phyloP scores from a whole-genome alignment of 352 stramenopile species.

The Phytophthora pseudosyringae region DNA sequence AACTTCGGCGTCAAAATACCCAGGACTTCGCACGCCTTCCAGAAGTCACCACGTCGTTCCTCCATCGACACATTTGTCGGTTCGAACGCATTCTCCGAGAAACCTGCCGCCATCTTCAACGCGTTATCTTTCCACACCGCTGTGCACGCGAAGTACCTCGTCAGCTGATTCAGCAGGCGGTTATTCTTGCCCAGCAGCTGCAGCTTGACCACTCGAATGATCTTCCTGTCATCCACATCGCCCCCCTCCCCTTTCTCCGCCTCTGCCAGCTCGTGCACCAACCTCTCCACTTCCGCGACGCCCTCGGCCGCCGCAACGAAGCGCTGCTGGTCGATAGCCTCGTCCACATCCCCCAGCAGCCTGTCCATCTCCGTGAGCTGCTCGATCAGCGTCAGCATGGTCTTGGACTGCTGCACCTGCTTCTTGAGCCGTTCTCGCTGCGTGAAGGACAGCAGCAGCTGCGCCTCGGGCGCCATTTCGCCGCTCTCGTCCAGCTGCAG shows the following conservation, averaged over 20 bases:
- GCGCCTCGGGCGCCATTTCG: slow-evolving; percentile 41
- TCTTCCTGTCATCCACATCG: slow-evolving; percentile 27
- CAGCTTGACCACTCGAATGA: slow-evolving; percentile 50
- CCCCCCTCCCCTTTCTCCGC: slow-evolving; percentile 15
- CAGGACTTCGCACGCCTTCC: slow-evolving; percentile 61
- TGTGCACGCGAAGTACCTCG: slow-evolving; percentile 50
- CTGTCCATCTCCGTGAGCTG: slow-evolving; percentile 71
- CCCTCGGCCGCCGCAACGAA: slow-evolving; percentile 57
- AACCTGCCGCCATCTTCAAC: slow-evolving; percentile 37
- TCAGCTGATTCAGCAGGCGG: slow-evolving; percentile 52
- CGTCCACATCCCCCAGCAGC: slow-evolving; percentile 55
- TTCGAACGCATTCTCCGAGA: slow-evolving; percentile 11
- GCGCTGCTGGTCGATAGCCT: slow-evolving; percentile 46
- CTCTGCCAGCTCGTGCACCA: slow-evolving; percentile 38
- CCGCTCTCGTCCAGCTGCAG: slow-evolving; percentile 52
- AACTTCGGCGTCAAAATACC: slow-evolving; percentile 47
- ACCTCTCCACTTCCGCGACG: slow-evolving; percentile 41
- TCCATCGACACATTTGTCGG: slow-evolving; percentile 1
- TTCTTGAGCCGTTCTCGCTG: slow-evolving; percentile 63
- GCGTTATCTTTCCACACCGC: slow-evolving; percentile 49
- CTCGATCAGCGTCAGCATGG: slow-evolving; percentile 70
- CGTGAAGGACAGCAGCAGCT: slow-evolving; percentile 60
- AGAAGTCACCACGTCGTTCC: slow-evolving; percentile 52
- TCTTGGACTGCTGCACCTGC: slow-evolving; percentile 67
- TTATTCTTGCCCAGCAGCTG: slow-evolving; percentile 67